These are phyloP conservation scores for Chenopodium berlandieri DNA, from an alignment of 148 eudicot genomes.

Conservation along the genomic window DNA sequence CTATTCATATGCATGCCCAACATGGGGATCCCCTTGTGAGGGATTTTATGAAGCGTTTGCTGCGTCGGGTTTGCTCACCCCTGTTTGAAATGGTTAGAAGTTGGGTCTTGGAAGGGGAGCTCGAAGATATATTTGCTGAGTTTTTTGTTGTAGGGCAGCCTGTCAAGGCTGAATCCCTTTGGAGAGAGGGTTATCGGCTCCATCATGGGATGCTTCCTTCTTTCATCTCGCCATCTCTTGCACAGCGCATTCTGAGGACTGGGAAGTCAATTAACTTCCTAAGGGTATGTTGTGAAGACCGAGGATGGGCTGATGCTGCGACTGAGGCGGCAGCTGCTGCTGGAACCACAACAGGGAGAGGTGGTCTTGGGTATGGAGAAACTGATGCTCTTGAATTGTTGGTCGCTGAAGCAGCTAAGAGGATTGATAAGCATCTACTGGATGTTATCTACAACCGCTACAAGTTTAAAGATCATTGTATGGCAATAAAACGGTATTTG, in stretches of 20 bases:
- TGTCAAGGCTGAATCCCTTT: conserved; percentile 87
- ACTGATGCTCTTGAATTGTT: conserved; percentile 91
- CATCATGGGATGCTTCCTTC: conserved; percentile 92
- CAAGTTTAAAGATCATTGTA: conserved; percentile 93
- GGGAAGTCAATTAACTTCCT: conserved; percentile 98
- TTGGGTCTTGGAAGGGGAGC: conserved; percentile 99
- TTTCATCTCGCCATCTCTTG: conserved; percentile 92
- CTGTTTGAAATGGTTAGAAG: conserved; percentile 99
- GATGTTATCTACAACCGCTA: conserved; percentile 72
- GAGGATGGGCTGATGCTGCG: conserved; percentile 95
- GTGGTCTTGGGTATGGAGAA: conserved; percentile 95
- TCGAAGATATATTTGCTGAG: conserved; percentile 87
- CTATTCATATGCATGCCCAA: conserved; percentile 94
- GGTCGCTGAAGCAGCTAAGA: conserved; percentile 92
- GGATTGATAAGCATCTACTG: conserved; percentile 83
- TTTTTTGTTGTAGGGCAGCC: conserved; percentile 87
- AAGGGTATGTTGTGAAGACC: conserved; percentile 92
- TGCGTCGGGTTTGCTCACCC: conserved; percentile 87
- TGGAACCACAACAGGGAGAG: conserved; percentile 83
- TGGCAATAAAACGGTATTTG: conserved; percentile 90
- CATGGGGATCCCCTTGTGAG: conserved; percentile 96
- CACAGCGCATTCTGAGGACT: conserved; percentile 79
- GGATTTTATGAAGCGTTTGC: conserved; percentile 80
- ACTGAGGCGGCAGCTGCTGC: conserved; percentile 96
- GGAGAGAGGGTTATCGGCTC: conserved; percentile 93